phyloP scores from a whole-genome alignment of 2,329 filamentous ascomycete genomes.

The Emericellopsis cladophorae region DNA sequence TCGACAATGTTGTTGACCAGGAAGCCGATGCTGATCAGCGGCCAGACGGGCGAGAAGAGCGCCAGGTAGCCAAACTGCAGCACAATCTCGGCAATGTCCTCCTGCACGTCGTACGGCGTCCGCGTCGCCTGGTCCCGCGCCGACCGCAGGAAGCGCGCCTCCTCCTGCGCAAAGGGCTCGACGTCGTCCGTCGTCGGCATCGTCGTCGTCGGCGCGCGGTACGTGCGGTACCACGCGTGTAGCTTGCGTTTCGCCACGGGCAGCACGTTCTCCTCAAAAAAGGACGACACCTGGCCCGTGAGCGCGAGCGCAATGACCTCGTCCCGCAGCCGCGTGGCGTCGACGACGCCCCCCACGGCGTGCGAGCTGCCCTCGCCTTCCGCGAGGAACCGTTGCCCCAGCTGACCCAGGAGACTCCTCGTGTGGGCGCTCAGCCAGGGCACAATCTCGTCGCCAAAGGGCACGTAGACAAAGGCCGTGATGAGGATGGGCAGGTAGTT shows the following conservation, averaged over 20 bases:
- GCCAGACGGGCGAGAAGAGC: conserved; percentile 66
- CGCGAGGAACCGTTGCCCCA: not conserved
- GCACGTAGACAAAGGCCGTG: conserved; percentile 70
- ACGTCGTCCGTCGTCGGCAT: not conserved
- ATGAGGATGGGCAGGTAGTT: conserved; percentile 66
- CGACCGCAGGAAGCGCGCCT: conserved; percentile 48
- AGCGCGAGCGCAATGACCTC: conserved; percentile 67
- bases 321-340: conserved; percentile 52
- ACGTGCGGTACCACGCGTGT: conserved; percentile 30
- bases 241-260: conserved; percentile 53
- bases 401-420: not conserved
- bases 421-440: conserved; percentile 35
- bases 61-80: conserved; percentile 64
- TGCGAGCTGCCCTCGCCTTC: conserved; percentile 15
- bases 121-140: conserved; percentile 57
- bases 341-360: conserved; percentile 39
- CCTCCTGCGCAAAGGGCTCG: conserved; percentile 21
- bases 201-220: conserved; percentile 9
- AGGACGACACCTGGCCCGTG: conserved; percentile 58
- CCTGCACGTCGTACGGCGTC: conserved; percentile 57
- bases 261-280: conserved; percentile 59
- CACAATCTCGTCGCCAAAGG: conserved; percentile 55
- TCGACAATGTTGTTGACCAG: conserved; percentile 69
- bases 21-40: conserved; percentile 59
- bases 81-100: conserved; percentile 62